Evolutionary conservation across 805 yeast genomes (phyloP).

Genomic region (Wickerhamomyces pijperi): DNA sequence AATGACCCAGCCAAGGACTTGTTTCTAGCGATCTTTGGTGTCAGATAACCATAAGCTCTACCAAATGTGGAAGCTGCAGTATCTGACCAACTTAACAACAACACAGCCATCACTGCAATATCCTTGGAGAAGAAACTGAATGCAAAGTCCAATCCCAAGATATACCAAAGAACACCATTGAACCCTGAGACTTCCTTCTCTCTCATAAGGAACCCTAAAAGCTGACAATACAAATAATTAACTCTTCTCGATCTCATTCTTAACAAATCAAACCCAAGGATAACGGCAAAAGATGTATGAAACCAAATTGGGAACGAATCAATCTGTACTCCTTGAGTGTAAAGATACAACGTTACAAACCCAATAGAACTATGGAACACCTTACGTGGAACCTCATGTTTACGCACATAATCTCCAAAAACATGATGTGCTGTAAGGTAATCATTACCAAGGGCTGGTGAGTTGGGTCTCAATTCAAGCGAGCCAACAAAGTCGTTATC

Average conservation of each 20-base stretch:
- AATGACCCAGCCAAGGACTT: slow-evolving; percentile 86
- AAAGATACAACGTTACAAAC: slow-evolving; percentile 62
- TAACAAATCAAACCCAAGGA: slow-evolving; percentile 54
- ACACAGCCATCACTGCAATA: slow-evolving; percentile 61
- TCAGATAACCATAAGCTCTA: slow-evolving; percentile 70
- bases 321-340: slow-evolving; percentile 48
- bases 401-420: slow-evolving; percentile 46
- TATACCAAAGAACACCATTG: slow-evolving; percentile 85
- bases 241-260: slow-evolving; percentile 53
- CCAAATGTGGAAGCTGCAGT: slow-evolving; percentile 96
- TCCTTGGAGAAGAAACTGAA: slow-evolving; percentile 70
- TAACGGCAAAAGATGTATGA: slow-evolving; percentile 37
- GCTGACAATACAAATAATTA: slow-evolving; percentile 54
- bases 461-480: slow-evolving; percentile 2
- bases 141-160: slow-evolving; percentile 67
- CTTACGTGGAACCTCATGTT: slow-evolving; percentile 87
- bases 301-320: slow-evolving; percentile 51
- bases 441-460: slow-evolving; percentile 12
- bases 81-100: slow-evolving; percentile 91
- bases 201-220: slow-evolving; percentile 76
- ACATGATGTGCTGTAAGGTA: slow-evolving; percentile 28
- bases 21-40: slow-evolving; percentile 62
- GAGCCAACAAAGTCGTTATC: slow-evolving; percentile 8
- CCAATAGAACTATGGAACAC: slow-evolving; percentile 85
- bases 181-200: slow-evolving; percentile 60